phyloP scores from a whole-genome alignment of 2,329 filamentous ascomycete species.

The Penicillium sp. region DNA sequence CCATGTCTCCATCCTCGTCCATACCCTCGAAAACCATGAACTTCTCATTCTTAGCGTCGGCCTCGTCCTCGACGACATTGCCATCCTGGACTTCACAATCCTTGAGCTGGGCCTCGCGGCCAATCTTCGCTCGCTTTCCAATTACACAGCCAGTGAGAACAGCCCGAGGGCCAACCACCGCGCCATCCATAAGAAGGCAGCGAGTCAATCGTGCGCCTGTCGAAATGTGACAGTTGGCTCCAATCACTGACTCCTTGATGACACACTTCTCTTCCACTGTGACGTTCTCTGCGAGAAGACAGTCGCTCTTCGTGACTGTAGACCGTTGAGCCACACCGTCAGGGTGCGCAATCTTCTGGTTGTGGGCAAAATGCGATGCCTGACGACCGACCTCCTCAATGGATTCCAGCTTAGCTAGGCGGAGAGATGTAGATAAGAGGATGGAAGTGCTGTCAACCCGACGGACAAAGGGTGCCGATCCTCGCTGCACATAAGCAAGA shows the following conservation, averaged over 20 bases:
- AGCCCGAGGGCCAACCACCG: slow-evolving; percentile 77
- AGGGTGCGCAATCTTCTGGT: slow-evolving; percentile 77
- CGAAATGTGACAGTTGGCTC: slow-evolving; percentile 81
- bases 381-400: slow-evolving; percentile 61
- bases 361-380: slow-evolving; percentile 73
- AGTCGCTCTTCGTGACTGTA: slow-evolving; percentile 79
- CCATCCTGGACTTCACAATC: slow-evolving; percentile 90
- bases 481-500: slow-evolving; percentile 73
- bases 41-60: slow-evolving; percentile 62
- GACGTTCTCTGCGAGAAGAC: slow-evolving; percentile 83
- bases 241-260: slow-evolving; percentile 91
- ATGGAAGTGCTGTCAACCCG: slow-evolving; percentile 85
- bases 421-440: slow-evolving; percentile 77
- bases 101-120: slow-evolving; percentile 76
- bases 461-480: slow-evolving; percentile 68
- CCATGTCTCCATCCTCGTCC: slow-evolving; percentile 29
- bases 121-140: slow-evolving; percentile 76
- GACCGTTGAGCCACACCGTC: slow-evolving; percentile 77
- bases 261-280: slow-evolving; percentile 83
- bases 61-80: slow-evolving; percentile 80
- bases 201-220: slow-evolving; percentile 83
- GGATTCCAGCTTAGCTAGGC: slow-evolving; percentile 75
- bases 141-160: slow-evolving; percentile 86
- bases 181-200: slow-evolving; percentile 91
- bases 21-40: slow-evolving; percentile 57